Conservation (phyloP, 139 green algal species). For the Marvania coccoides region DNA sequence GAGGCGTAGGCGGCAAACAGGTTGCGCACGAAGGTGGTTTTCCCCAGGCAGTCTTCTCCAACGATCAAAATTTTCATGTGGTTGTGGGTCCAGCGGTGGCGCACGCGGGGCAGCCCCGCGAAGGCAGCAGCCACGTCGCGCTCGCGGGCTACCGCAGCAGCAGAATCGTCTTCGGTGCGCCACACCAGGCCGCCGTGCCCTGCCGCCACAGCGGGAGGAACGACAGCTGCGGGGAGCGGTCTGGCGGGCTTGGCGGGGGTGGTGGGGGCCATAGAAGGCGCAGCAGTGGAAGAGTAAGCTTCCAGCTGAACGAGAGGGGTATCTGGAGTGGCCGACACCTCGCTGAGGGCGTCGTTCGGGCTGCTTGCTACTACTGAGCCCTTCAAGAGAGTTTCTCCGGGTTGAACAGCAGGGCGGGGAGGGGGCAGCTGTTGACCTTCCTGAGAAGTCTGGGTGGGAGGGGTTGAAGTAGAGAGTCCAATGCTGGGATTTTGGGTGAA, state of each 20-base stretch:
- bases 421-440: no score
- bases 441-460: no score
- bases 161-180: background rate
- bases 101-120: constrained; percentile 24
- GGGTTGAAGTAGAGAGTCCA: no score
- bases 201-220: background rate
- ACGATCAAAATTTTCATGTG: constrained; percentile 56
- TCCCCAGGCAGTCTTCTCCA: constrained; percentile 36
- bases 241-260: background rate
- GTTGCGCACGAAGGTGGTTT: constrained; percentile 51
- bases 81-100: constrained; percentile 29
- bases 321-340: no score
- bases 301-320: no score
- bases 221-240: background rate
- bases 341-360: no score
- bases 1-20: constrained; percentile 40
- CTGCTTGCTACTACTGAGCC: no score
- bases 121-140: constrained; percentile 28
- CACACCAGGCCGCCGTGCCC: background rate
- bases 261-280: background rate
- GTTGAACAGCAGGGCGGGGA: no score
- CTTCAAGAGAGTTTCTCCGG: no score
- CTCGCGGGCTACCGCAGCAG: constrained; percentile 3
- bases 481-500: no score
- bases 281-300: background rate